Percentiles rank a stretch among this genome's conserved stretches.
These are phyloP conservation scores for Hypomyces perniciosus DNA, from an alignment of 2,329 filamentous ascomycete species.

Conservation along the genomic window DNA sequence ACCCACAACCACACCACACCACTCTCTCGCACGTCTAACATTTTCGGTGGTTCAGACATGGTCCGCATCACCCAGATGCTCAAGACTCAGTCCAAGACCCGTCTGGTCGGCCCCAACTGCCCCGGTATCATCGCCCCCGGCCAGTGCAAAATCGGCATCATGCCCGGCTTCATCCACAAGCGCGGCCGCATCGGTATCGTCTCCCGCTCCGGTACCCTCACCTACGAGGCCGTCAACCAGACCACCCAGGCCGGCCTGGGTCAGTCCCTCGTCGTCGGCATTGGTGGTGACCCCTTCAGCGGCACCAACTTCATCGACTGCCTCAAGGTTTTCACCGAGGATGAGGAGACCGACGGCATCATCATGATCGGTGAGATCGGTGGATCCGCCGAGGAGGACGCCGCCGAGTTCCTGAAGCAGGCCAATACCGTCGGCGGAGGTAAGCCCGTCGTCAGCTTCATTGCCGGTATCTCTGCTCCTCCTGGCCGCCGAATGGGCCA, in stretches of 20 bases:
- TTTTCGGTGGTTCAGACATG: constrained; percentile 69
- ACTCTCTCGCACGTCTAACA: constrained; percentile 4
- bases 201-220: constrained; percentile 94
- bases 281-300: constrained; percentile 96
- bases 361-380: constrained; percentile 99
- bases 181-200: constrained; percentile 98
- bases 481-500: constrained; percentile 97
- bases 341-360: constrained; percentile 95
- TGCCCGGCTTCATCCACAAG: constrained; percentile 99
- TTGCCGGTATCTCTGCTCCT: constrained; percentile 95
- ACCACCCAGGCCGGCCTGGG: constrained; percentile 95
- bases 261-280: constrained; percentile 96
- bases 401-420: constrained; percentile 88
- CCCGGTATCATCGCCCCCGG: constrained; percentile 91
- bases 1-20: constrained; percentile 4
- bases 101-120: constrained; percentile 95
- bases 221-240: constrained; percentile 99
- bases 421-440: constrained; percentile 78
- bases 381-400: constrained; percentile 95
- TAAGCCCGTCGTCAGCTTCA: constrained; percentile 97
- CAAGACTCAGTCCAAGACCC: constrained; percentile 95
- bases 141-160: constrained; percentile 99
- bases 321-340: constrained; percentile 91
- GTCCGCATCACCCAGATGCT: constrained; percentile 97
- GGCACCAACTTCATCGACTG: constrained; percentile 99